Evolutionary conservation across 2,329 filamentous ascomycete species (phyloP).

Genomic region (Xylariales sp.): DNA sequence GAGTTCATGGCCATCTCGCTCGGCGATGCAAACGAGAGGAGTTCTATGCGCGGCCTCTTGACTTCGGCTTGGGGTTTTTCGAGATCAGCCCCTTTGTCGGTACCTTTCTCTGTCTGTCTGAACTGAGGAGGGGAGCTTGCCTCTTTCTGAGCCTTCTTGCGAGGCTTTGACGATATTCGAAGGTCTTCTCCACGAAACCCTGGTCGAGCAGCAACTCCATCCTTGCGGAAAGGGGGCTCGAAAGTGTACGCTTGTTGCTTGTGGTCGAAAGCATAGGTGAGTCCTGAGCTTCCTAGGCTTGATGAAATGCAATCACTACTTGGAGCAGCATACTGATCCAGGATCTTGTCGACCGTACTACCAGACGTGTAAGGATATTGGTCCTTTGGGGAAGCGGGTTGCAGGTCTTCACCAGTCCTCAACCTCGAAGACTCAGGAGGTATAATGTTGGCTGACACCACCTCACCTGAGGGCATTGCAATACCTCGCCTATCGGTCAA

Average conservation of each 20-base stretch:
- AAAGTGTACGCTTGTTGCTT: slow-evolving; percentile 7
- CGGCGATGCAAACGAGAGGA: neutral
- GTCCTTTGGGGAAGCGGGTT: too few relatives aligned
- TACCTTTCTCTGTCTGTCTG: neutral
- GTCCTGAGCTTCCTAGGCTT: slow-evolving; percentile 8
- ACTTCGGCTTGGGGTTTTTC: too few relatives aligned
- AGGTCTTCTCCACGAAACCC: slow-evolving; percentile 5
- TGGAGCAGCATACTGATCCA: slow-evolving; percentile 23
- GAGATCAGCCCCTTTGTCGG: too few relatives aligned
- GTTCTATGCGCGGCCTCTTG: neutral
- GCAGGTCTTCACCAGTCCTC: too few relatives aligned
- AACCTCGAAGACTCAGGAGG: too few relatives aligned
- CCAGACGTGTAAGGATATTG: too few relatives aligned
- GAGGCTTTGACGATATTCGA: neutral
- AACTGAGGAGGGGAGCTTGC: neutral
- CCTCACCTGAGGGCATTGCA: too few relatives aligned
- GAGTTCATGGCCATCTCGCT: neutral
- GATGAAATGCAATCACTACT: slow-evolving; percentile 2
- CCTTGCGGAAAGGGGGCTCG: neutral
- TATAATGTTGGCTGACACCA: too few relatives aligned
- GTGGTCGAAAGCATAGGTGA: too few relatives aligned
- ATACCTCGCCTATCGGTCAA: slow-evolving; percentile 8
- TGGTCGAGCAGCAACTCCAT: too few relatives aligned
- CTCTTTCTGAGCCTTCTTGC: neutral
- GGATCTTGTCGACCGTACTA: slow-evolving; percentile 28